phyloP scores from a whole-genome alignment of 805 yeast genomes.

The Sugiyamaella marilandica region DNA sequence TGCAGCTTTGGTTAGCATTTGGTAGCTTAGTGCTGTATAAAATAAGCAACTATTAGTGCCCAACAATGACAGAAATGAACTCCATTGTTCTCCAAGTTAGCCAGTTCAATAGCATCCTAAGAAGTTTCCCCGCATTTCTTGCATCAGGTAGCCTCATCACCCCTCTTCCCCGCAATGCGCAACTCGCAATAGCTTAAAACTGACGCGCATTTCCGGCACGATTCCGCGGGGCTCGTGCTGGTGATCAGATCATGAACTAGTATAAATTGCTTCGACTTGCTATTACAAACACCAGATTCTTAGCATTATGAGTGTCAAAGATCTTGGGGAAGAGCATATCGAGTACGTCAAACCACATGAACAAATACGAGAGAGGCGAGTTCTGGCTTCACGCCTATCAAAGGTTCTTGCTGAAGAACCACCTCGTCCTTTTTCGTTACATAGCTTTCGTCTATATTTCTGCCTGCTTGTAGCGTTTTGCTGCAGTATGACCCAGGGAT shows the following conservation, averaged over 20 bases:
- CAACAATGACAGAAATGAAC: no score
- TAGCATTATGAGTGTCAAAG: neutral
- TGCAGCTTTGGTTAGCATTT: no score
- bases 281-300: neutral
- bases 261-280: neutral
- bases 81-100: no score
- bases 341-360: neutral
- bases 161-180: neutral
- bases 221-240: neutral
- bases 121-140: no score
- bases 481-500: constrained; percentile 11
- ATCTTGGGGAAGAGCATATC: neutral
- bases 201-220: neutral
- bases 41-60: no score
- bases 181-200: neutral
- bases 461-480: constrained; percentile 5
- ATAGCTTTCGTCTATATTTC: constrained; percentile 1
- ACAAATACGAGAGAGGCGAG: neutral
- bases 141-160: no score
- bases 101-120: no score
- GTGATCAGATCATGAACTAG: neutral
- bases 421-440: constrained; percentile 1
- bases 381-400: constrained; percentile 2
- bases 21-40: no score
- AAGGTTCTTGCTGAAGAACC: constrained; percentile 7